Evolutionary conservation across 2,329 filamentous ascomycete species (phyloP).

Genomic region (Magnaporthiopsis incrustans): DNA sequence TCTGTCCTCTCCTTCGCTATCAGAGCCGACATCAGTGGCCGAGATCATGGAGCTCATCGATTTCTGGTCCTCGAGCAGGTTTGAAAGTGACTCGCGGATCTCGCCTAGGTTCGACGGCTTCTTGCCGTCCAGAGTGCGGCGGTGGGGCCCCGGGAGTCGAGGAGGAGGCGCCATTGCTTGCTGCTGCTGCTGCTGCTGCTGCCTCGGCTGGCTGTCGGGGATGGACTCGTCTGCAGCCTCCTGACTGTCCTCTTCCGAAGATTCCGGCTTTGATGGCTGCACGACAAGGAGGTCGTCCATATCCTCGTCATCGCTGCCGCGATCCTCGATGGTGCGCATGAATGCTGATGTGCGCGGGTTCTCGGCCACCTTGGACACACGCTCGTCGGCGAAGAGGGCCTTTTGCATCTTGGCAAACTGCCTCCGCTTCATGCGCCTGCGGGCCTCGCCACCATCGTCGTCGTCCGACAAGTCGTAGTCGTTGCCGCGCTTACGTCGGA

Average conservation of each 20-base stretch:
- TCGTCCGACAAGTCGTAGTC: slow-evolving; percentile 84
- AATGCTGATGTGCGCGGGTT: slow-evolving; percentile 88
- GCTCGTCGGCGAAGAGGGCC: slow-evolving; percentile 79
- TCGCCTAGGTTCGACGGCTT: slow-evolving; percentile 71
- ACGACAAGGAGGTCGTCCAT: slow-evolving; percentile 59
- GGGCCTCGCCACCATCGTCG: slow-evolving; percentile 75
- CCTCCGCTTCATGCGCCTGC: slow-evolving; percentile 70
- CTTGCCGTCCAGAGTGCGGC: slow-evolving; percentile 53
- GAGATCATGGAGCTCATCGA: slow-evolving; percentile 31
- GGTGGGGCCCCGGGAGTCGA: slow-evolving; percentile 20
- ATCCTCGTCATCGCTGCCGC: slow-evolving; percentile 60
- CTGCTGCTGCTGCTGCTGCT: slow-evolving; percentile 15
- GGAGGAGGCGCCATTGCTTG: slow-evolving; percentile 28
- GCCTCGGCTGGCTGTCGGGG: slow-evolving; percentile 44
- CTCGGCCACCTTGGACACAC: slow-evolving; percentile 81
- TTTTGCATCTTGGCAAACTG: slow-evolving; percentile 91
- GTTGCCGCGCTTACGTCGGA: slow-evolving; percentile 75
- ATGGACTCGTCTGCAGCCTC: slow-evolving; percentile 17
- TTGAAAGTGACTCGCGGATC: slow-evolving; percentile 75
- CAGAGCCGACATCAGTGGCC: slow-evolving; percentile 31
- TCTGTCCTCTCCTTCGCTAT: slow-evolving; percentile 45
- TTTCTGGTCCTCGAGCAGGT: slow-evolving; percentile 67
- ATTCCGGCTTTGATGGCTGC: slow-evolving; percentile 31
- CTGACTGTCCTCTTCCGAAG: slow-evolving; percentile 22
- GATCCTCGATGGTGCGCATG: slow-evolving; percentile 80